phyloP scores from a whole-genome alignment of 108 stramenopile species.

The Halocafeteria seosinensis region DNA sequence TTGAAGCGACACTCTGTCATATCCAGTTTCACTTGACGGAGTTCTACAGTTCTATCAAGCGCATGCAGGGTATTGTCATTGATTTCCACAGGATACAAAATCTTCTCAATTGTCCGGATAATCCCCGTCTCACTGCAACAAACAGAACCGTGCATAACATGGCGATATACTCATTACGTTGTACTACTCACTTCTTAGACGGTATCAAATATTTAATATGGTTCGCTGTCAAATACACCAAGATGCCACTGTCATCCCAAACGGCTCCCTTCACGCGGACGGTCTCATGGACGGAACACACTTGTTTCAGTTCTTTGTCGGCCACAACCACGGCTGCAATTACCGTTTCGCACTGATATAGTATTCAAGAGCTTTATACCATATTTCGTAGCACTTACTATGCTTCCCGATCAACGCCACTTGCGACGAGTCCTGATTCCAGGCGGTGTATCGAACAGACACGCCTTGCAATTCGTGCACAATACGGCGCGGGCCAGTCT shows the following conservation, averaged over 20 bases:
- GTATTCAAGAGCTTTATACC: too few relatives aligned
- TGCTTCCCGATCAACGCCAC: slow-evolving; percentile 81
- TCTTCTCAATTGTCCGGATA: slow-evolving; percentile 80
- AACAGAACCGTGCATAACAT: too few relatives aligned
- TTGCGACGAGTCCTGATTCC: slow-evolving; percentile 68
- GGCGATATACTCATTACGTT: too few relatives aligned
- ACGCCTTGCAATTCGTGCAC: slow-evolving; percentile 71
- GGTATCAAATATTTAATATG: slow-evolving; percentile 92
- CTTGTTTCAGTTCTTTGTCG: slow-evolving; percentile 73
- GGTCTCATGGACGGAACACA: slow-evolving; percentile 80
- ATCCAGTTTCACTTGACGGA: slow-evolving; percentile 65
- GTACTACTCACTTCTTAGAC: too few relatives aligned
- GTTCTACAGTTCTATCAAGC: slow-evolving; percentile 80
- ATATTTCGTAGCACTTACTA: too few relatives aligned
- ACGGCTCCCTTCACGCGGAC: slow-evolving; percentile 86
- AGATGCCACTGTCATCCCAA: slow-evolving; percentile 73
- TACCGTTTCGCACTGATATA: too few relatives aligned
- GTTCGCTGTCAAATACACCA: slow-evolving; percentile 85
- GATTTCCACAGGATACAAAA: slow-evolving; percentile 73
- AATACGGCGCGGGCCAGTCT: slow-evolving; percentile 80
- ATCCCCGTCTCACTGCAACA: slow-evolving; percentile 92
- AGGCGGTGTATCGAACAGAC: slow-evolving; percentile 76
- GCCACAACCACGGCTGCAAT: slow-evolving; percentile 66
- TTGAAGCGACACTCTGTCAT: slow-evolving; percentile 91
- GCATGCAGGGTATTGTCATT: slow-evolving; percentile 69